These are phyloP conservation scores for Oryza nivara DNA, from an alignment of 176 grass and related monocot genomes.

Conservation along the genomic window DNA sequence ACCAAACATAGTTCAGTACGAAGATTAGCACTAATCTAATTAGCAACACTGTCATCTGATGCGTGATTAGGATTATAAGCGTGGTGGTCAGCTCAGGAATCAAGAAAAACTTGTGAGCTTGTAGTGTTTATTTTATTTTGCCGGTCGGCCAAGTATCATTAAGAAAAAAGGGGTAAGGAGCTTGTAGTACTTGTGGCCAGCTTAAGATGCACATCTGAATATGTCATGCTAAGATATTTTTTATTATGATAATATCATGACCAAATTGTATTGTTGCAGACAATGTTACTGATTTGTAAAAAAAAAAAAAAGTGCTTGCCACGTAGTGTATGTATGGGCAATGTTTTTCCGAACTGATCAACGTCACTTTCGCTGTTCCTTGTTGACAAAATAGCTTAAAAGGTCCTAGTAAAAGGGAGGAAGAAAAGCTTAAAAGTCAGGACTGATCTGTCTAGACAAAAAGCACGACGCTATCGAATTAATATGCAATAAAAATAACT, in stretches of 20 bases:
- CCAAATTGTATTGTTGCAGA: neutral
- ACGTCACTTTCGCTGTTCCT: neutral
- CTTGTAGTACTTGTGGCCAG: neutral
- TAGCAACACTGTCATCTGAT: neutral
- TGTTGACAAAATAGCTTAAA: neutral
- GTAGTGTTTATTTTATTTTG: neutral
- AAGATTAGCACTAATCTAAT: constrained; percentile 24
- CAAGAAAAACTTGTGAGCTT: neutral
- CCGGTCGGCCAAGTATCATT: no score
- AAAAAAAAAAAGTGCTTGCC: neutral
- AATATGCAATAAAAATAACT: neutral
- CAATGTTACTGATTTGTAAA: neutral
- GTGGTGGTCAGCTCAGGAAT: neutral
- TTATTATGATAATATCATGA: neutral
- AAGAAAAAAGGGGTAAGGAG: no score
- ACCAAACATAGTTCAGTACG: neutral
- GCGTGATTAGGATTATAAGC: neutral
- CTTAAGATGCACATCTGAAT: neutral
- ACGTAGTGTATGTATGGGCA: neutral
- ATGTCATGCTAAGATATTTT: neutral
- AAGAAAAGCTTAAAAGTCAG: no score
- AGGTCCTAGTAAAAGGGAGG: no score
- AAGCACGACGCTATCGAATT: neutral
- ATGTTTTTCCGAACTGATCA: neutral
- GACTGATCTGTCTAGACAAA: neutral